Base-by-base conservation (phyloP, 1,284 basidiomycete species). In the Ceratobasidium sp. region DNA sequence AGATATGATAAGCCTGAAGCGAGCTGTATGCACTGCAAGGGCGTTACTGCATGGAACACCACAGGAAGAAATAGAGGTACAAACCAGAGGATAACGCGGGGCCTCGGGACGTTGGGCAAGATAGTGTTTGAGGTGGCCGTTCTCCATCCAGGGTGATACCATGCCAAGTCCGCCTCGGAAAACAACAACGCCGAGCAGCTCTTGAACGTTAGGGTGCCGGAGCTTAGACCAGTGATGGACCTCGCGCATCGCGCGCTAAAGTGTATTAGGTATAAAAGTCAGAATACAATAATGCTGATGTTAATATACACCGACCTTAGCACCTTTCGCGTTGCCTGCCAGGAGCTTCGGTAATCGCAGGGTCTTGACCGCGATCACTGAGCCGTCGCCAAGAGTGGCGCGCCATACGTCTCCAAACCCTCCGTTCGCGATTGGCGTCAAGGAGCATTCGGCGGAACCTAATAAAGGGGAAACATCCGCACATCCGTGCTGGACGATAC, bases 61-160 rank as follows among this genome's bases (percentile, higher is more conserved):
- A 8, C 3, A 35, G 4, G 7, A 18, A 13, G 30, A 16, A 11
- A 38, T n/a, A n/a, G n/a, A 4, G 9, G 32, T 13, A 44, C 58
- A 21, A 13, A 61, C 58, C 23, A 61, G 30, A 5, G 8, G n/a
- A 44, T 57, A 57, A 8, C 54, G 54, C 14, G 30, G 28, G 4
- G 23, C 58, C 4, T 23, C 23, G 18, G 58, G 58, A 28, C 43
- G 9, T 23, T 26, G 5, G 9, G 18, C 30, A 28, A 57, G 54
- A 57, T 57, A 57, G 7, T 16, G 2, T 18, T 21, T 11, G 28
- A 57, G 54, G 18, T 43, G 5, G 5, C 58, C 58, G 14, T 61
- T 26, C 13, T 16, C 21, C 58, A 43, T 61, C 58, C 35, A 61
- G 4, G 38, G 58, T 13, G 58, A 61, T 4, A 61, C 38, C 38